Evolutionary conservation across 306 rosid genomes (phyloP), one percentile per base, ranked within the genome.

Genomic region (Nissolia schottii): DNA sequence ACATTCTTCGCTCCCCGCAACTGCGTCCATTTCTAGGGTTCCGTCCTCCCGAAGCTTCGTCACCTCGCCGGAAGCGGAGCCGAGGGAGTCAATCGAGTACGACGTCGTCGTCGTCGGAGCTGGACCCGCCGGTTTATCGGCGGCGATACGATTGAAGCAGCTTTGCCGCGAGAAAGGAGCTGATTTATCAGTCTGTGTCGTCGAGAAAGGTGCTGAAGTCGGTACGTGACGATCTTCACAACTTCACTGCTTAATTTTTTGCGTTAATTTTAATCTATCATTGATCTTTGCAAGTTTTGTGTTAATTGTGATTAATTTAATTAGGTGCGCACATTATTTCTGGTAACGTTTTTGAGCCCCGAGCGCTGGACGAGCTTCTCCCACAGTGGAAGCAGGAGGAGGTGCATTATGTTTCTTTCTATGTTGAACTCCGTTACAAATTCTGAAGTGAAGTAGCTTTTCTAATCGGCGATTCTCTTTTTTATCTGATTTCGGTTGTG

Each of bases 61-160:
- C 48, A 79, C 83, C 53, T 85, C 80, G 25, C 64, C 79, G 57
- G 59, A 40, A 0, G 80, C 80, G 58, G 59, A 28, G 1, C 82
- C 79, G 23, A 74, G 97, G 66, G 98, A 93, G 31, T 81, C 90
- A 38, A 81, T 93, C 25, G 83, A 91, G 20, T 91, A 91, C 64
- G 98, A 93, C 64, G 98, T 93, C 41, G 94, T 93, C n/a, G 77
- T 93, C 37, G 89, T 93, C 67, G 98, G 98, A 31, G 98, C 98
- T 0, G 98, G 98, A 56, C 97, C 97, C 6, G 96, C 98, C 12
- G 97, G 98, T 24, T 78, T 93, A 72, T 90, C 98, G 6, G 98
- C 98, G 3, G 97, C 97, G 19, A 91, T 93, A 32, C 84, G 91
- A 34, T 37, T 93, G 40, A 93, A 91, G 81, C 98, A 93, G 75